These are phyloP conservation scores for Paramecium primaurelia DNA, from an alignment of 73 alveolate species.

Conservation along the genomic window DNA sequence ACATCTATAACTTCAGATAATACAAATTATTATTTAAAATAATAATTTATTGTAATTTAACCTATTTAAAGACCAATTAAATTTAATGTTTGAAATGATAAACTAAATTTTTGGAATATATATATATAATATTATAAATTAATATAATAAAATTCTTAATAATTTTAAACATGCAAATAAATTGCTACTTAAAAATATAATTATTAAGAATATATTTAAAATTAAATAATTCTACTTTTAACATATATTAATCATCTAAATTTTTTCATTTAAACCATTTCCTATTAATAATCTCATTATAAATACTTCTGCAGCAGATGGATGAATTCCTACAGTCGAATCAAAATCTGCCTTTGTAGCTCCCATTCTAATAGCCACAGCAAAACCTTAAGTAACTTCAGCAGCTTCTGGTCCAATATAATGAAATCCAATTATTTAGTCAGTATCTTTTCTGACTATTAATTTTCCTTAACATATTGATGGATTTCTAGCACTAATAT, in stretches of 20 bases:
- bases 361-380: slow-evolving; percentile 93
- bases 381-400: slow-evolving; percentile 93
- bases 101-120: too few species aligned
- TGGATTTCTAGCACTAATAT: slow-evolving; percentile 8
- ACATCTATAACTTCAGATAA: neutral
- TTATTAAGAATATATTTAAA: neutral
- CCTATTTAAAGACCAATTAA: neutral
- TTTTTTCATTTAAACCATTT: slow-evolving; percentile 19
- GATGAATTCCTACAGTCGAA: slow-evolving; percentile 60
- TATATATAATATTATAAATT: too few species aligned
- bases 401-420: slow-evolving; percentile 88
- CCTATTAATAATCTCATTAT: neutral
- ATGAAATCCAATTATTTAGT: slow-evolving; percentile 92
- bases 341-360: slow-evolving; percentile 91
- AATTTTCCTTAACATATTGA: neutral
- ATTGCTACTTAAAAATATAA: neutral
- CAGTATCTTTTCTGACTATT: slow-evolving; percentile 54
- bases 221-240: neutral
- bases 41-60: neutral
- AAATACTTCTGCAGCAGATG: slow-evolving; percentile 49
- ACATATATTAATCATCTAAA: neutral
- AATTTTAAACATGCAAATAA: neutral
- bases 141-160: too few species aligned
- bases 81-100: neutral
- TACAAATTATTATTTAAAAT: neutral